Evolutionary conservation across 1,139 yeast genomes (phyloP).

Genomic region (Candida albicans): DNA sequence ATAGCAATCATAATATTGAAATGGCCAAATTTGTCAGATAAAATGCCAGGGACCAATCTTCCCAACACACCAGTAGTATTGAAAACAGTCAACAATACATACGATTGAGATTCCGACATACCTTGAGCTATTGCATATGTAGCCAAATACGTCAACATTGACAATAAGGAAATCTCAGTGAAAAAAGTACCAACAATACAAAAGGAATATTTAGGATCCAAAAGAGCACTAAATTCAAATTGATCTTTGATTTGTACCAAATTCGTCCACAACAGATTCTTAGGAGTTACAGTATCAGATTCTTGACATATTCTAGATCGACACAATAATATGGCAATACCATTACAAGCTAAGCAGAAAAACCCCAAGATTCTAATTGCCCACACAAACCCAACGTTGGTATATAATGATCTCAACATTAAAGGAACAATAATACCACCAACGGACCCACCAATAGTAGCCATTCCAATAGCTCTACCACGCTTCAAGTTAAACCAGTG

Average conservation of each 20-base stretch:
- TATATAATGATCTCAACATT: slow-evolving; percentile 31
- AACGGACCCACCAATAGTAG: slow-evolving; percentile 41
- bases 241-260: slow-evolving; percentile 19
- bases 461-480: slow-evolving; percentile 38
- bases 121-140: slow-evolving; percentile 58
- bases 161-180: slow-evolving; percentile 56
- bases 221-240: slow-evolving; percentile 27
- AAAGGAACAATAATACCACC: slow-evolving; percentile 41
- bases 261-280: slow-evolving; percentile 24
- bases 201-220: slow-evolving; percentile 27
- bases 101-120: slow-evolving; percentile 50
- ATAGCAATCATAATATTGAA: slow-evolving; percentile 53
- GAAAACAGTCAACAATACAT: slow-evolving; percentile 52
- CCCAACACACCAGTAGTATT: slow-evolving; percentile 64
- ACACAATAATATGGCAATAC: slow-evolving; percentile 7
- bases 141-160: slow-evolving; percentile 53
- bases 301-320: slow-evolving; percentile 10
- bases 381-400: slow-evolving; percentile 35
- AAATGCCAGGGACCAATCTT: slow-evolving; percentile 54
- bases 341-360: slow-evolving; percentile 32
- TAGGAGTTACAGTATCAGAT: background rate
- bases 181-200: slow-evolving; percentile 39
- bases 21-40: slow-evolving; percentile 56
- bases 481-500: slow-evolving; percentile 39
- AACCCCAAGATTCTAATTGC: slow-evolving; percentile 37